Conservation (phyloP, 2,329 filamentous ascomycete species). For the Stromatinia cepivora region DNA sequence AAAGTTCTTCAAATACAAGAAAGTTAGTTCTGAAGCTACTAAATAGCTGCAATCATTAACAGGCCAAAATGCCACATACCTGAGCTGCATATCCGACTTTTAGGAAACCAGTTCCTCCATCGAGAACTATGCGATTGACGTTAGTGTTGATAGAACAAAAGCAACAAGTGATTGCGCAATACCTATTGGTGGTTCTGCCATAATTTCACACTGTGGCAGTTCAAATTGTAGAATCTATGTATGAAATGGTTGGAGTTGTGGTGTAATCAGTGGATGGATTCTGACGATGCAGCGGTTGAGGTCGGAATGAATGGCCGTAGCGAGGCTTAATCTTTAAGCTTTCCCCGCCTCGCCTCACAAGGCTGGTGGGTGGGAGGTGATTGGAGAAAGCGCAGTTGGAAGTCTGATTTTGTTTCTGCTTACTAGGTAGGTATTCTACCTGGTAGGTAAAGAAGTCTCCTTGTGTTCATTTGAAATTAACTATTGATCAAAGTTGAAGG, state of each 20-base stretch:
- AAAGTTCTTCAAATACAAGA: conserved; percentile 69
- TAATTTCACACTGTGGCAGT: conserved; percentile 33
- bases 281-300: conserved; percentile 33
- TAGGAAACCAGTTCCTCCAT: conserved; percentile 99
- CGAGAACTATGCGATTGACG: conserved; percentile 69
- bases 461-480: background rate
- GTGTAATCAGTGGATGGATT: conserved; percentile 23
- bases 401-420: background rate
- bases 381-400: background rate
- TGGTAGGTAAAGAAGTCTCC: no score
- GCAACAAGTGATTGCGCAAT: conserved; percentile 14
- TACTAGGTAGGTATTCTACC: no score
- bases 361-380: background rate
- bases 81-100: conserved; percentile 98
- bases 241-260: conserved; percentile 23
- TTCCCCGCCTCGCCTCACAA: conserved; percentile 19
- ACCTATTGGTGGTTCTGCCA: conserved; percentile 44
- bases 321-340: conserved; percentile 15
- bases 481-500: background rate
- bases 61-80: conserved; percentile 47
- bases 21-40: conserved; percentile 17
- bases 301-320: conserved; percentile 21
- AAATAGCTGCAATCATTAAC: background rate
- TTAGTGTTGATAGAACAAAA: conserved; percentile 28
- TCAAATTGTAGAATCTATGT: conserved; percentile 25